A percentile compares a stretch with the other conserved stretches of the same genome.
These are phyloP conservation scores for Hordeum pubiflorum DNA, from an alignment of 202 grass and related monocot species.

Conservation along the genomic window DNA sequence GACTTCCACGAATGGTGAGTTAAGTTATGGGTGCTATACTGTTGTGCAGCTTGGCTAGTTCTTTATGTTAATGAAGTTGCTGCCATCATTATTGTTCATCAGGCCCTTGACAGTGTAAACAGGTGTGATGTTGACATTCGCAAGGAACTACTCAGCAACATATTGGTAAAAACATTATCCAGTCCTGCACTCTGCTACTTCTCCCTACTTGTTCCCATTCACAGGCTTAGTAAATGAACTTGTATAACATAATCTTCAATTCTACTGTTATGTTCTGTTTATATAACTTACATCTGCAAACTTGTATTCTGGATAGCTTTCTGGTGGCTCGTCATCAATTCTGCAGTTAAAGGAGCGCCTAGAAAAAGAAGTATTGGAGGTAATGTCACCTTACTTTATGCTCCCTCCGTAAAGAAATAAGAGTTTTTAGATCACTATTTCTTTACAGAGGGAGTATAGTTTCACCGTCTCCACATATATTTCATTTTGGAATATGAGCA, in stretches of 20 bases:
- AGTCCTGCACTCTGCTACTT: not conserved
- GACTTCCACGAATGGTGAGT: conserved; percentile 86
- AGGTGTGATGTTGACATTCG: conserved; percentile 88
- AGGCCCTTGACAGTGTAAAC: conserved; percentile 98
- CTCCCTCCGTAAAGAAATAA: too few relatives aligned
- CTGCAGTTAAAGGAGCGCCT: conserved; percentile 94
- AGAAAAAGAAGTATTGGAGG: conserved; percentile 98
- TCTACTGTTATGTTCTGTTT: conserved; percentile 3
- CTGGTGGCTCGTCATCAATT: conserved; percentile 92
- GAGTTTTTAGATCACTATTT: not conserved
- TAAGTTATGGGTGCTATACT: not conserved
- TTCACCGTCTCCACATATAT: not conserved
- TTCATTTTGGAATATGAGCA: not conserved
- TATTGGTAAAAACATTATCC: conserved; percentile 62
- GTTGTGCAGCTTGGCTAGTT: not conserved
- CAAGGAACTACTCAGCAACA: conserved; percentile 88
- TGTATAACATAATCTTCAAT: not conserved
- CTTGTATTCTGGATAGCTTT: conserved; percentile 50
- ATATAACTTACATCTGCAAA: conserved; percentile 25
- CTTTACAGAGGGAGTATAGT: not conserved
- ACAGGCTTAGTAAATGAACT: not conserved
- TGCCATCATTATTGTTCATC: conserved; percentile 19
- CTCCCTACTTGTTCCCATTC: not conserved
- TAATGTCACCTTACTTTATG: conserved; percentile 9
- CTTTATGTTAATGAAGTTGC: conserved; percentile 15